Evolutionary conservation across 164 flowering plant genomes (phyloP), one percentile per base, ranked within the genome.

Genomic region (grape (Vitis vinifera)): DNA sequence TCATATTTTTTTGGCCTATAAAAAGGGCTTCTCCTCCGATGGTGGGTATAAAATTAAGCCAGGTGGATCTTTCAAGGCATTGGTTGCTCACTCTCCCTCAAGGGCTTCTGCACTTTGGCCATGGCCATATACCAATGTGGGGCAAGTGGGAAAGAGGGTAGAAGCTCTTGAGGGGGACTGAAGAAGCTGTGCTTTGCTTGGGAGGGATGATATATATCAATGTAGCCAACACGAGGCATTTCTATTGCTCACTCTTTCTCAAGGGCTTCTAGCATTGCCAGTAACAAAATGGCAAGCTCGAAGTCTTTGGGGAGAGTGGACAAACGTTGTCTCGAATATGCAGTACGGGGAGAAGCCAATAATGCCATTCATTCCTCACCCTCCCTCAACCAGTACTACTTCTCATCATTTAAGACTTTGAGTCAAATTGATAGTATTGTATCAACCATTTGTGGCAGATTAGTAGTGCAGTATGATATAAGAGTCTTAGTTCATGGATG

Each of bases 11-110:
- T 37, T 37, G 57, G 66, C 57, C 70, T 70, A 75, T 70, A 70
- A 23, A 74, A 70, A 16, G 37, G 68, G 27, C 71, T 59, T 62
- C 47, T 15, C 11, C 53, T 51, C 69, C 67, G 68, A 27, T 3
- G 44, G 44, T 37, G 44, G 44, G 44, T 37, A 37, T 37, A 37
- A 6, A 6, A 37, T 6, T 6, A 37, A 37, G 44, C 44, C 44
- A 68, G 29, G 6, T 4, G n/a, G 13, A 61, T 66, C 59, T 55
- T 62, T 64, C 77, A 80, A 64, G 70, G 73, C 69, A 72, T 79
- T 65, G 73, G 53, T 75, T 77, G 79, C 57, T 77, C 71, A 71
- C 73, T 83, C 82, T 80, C 86, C 86, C 82, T 83, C 86, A 83
- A 83, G 72, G 82, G 86, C 82, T 80, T 83, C 83, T 73, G 44